These are phyloP conservation scores for Prunus mume DNA, from an alignment of 306 rosid species.

Conservation along the genomic window DNA sequence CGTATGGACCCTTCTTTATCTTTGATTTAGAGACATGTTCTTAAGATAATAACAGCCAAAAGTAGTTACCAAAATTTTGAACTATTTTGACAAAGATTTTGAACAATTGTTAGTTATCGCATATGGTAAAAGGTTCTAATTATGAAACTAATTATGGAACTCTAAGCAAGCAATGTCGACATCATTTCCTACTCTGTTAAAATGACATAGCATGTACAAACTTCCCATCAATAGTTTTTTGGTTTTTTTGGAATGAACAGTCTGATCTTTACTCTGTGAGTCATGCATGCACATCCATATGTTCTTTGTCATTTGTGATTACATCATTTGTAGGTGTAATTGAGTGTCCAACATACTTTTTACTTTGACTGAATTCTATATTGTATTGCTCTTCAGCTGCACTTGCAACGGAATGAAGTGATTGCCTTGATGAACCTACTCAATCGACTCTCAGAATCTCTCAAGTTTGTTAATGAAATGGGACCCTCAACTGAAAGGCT, in stretches of 20 bases:
- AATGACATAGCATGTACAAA: neutral
- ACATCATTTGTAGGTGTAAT: neutral
- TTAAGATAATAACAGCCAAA: neutral
- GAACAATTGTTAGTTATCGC: neutral
- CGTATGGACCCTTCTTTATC: neutral
- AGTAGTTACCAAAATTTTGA: neutral
- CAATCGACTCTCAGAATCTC: conserved; percentile 82
- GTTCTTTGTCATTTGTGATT: conserved; percentile 5
- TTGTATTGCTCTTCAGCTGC: conserved; percentile 50
- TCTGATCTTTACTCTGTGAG: neutral
- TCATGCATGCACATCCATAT: neutral
- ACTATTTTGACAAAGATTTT: too few relatives aligned
- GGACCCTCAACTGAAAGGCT: conserved; percentile 57
- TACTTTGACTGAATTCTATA: neutral
- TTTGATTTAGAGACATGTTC: neutral
- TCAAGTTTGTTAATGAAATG: conserved; percentile 64
- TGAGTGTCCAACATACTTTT: neutral
- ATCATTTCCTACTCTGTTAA: too few relatives aligned
- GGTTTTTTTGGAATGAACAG: neutral
- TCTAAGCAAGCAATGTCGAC: too few relatives aligned
- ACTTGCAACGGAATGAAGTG: conserved; percentile 92
- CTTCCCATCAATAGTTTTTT: neutral
- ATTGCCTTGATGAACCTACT: conserved; percentile 88
- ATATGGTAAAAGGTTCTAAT: neutral
- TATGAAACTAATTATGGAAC: neutral